These are phyloP conservation scores for Dendrobium huoshanense DNA, from an alignment of 106 monocot genomes.

Conservation along the genomic window DNA sequence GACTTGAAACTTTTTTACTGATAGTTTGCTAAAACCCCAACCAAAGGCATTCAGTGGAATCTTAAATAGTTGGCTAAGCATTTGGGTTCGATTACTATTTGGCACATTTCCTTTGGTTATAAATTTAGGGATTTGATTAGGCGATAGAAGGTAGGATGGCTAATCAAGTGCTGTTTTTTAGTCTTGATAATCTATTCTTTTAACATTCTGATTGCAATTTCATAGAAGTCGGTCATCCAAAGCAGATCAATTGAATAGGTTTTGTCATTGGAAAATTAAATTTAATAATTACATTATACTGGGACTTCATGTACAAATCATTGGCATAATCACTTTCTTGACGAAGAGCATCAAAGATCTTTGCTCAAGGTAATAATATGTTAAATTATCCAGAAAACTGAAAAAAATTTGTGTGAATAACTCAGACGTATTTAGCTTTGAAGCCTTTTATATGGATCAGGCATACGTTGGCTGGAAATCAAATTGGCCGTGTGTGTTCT, in stretches of 20 bases:
- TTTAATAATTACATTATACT: not conserved
- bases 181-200: not conserved
- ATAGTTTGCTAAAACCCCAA: not conserved
- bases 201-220: not conserved
- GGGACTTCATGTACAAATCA: not conserved
- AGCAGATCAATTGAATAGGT: too few relatives aligned
- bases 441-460: not conserved
- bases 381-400: not conserved
- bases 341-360: not conserved
- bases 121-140: not conserved
- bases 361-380: not conserved
- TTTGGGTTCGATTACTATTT: not conserved
- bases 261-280: not conserved
- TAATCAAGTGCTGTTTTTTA: not conserved
- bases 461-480: not conserved
- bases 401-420: not conserved
- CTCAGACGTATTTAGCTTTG: not conserved
- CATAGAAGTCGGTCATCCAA: too few relatives aligned
- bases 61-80: too few relatives aligned
- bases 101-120: not conserved
- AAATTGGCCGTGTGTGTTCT: too few relatives aligned
- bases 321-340: not conserved
- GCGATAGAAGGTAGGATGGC: not conserved
- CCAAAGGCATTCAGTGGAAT: too few relatives aligned
- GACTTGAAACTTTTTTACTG: not conserved